Evolutionary conservation across 2,329 filamentous ascomycete species (phyloP), one percentile per base, ranked within the genome.

Genomic region (Cordyceps javanica): DNA sequence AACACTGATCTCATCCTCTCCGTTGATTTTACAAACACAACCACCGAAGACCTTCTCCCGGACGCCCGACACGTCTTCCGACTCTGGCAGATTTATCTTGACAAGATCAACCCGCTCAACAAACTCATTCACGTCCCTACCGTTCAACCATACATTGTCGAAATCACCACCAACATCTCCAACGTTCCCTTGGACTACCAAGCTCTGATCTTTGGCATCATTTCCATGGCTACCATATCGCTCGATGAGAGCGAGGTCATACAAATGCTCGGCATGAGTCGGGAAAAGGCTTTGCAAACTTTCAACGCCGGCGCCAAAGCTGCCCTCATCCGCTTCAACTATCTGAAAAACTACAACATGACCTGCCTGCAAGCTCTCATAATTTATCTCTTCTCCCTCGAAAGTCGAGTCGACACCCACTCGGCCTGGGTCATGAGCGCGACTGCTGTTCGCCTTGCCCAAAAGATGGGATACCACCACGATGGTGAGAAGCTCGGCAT

Each of bases 51-150:
- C 14, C 72, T 88, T 66, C 85, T 88, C 63, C 89, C 89, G 0
- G 75, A 82, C 5, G 80, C 85, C 0, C 78, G 82, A 13, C 83
- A 89, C 34, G 81, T 89, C 26, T 85, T 89, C 64, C 79, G 80
- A 52, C 77, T 93, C 5, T 93, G 89, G 89, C 86, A 91, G 67
- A 75, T 83, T 9, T 91, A 87, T 62, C 73, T 91, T 6, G 84
- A 90, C 50, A 85, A 89, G 60, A 84, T 92, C 57, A 88, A 92
- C 64, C 88, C 89, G 0, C 69, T 91, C 46, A 82, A 84, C 62
- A 92, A 91, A 67, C 73, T 83, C 46, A 83, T 90, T 25, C 89
- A 93, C 66, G 80, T 87, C 1, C 88, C 89, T 0, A 85, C 85
- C 0, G 70, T 90, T 4, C 85, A 91, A 64, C 79, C 81, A 2